Evolutionary conservation across 176 grass and related monocot species (phyloP).

Genomic region (Aechmea fasciata): DNA sequence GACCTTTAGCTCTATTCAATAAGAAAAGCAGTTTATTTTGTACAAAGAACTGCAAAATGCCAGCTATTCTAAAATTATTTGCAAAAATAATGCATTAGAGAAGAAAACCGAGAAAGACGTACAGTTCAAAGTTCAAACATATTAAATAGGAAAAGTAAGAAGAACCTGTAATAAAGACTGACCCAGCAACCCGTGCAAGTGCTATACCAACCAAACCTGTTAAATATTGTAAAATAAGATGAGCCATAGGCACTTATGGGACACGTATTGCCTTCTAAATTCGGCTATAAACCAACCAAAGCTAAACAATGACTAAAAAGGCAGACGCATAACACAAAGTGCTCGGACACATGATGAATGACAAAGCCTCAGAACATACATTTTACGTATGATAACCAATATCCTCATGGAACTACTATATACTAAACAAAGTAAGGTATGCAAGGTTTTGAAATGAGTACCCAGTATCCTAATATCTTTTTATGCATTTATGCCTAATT

Average conservation of each 20-base stretch:
- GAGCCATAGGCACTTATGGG: background rate
- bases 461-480: no score
- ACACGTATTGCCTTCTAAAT: background rate
- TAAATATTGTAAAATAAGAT: slow-evolving; percentile 6
- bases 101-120: background rate
- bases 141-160: background rate
- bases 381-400: no score
- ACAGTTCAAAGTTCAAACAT: background rate
- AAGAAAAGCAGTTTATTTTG: no score
- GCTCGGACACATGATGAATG: no score
- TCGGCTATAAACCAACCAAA: no score
- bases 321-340: no score
- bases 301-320: no score
- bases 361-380: background rate
- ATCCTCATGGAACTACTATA: no score
- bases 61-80: background rate
- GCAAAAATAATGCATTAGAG: background rate
- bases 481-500: no score
- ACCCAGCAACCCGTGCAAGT: slow-evolving; percentile 36
- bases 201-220: slow-evolving; percentile 67
- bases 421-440: no score
- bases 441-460: no score
- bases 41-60: background rate
- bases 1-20: no score
- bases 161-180: slow-evolving; percentile 73